phyloP scores from a whole-genome alignment of 768 basidiomycete genomes.

The Macrocybe gigantea region DNA sequence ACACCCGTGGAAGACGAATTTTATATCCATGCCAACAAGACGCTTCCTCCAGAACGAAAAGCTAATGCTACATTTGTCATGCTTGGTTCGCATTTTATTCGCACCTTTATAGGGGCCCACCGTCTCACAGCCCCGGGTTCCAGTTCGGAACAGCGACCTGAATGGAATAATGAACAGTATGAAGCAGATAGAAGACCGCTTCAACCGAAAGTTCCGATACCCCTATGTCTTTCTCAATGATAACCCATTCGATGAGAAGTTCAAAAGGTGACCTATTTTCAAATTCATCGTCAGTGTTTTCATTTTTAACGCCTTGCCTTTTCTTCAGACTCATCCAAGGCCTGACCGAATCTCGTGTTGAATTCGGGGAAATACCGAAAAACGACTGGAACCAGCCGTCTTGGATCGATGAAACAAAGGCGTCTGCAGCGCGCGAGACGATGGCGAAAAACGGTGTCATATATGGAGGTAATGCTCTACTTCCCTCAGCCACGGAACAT shows the following conservation, averaged over 20 bases:
- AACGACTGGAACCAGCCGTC: slow-evolving; percentile 80
- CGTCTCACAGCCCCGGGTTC: background rate
- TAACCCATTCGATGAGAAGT: slow-evolving; percentile 60
- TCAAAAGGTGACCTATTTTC: slow-evolving; percentile 45
- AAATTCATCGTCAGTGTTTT: background rate
- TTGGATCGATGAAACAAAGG: slow-evolving; percentile 74
- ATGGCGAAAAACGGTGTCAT: slow-evolving; percentile 69
- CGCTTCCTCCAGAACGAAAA: slow-evolving; percentile 42
- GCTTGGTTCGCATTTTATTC: slow-evolving; percentile 36
- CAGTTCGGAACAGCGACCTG: slow-evolving; percentile 58
- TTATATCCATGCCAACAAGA: slow-evolving; percentile 34
- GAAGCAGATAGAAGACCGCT: slow-evolving; percentile 80
- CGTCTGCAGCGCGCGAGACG: slow-evolving; percentile 51
- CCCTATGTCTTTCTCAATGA: slow-evolving; percentile 90
- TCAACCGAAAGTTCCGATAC: slow-evolving; percentile 84
- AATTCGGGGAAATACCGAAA: slow-evolving; percentile 74
- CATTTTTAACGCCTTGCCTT: slow-evolving; percentile 3
- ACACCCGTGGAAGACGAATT: slow-evolving; percentile 56
- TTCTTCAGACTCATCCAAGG: slow-evolving; percentile 41
- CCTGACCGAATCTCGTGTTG: slow-evolving; percentile 56
- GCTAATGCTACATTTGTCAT: slow-evolving; percentile 84
- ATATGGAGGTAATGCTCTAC: slow-evolving; percentile 47
- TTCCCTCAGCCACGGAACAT: background rate
- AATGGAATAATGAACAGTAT: slow-evolving; percentile 57
- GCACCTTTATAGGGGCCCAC: background rate